These are phyloP conservation scores for Dendrobium catenatum DNA, from an alignment of 106 monocot genomes.

Conservation along the genomic window DNA sequence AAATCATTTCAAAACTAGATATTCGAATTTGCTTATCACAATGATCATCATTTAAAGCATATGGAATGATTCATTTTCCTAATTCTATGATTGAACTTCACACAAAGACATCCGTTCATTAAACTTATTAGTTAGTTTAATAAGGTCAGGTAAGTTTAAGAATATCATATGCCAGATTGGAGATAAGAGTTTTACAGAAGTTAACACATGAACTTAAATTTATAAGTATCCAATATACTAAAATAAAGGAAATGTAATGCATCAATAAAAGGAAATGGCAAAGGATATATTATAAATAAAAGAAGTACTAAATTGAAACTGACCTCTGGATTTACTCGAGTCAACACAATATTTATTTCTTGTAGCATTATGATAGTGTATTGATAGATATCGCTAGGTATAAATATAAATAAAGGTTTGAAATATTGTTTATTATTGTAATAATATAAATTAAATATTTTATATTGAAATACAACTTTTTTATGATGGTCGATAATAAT, in stretches of 20 bases:
- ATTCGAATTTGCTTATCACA: no score
- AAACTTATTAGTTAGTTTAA: not conserved
- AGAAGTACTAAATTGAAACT: not conserved
- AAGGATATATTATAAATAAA: not conserved
- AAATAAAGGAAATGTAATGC: not conserved
- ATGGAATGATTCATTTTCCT: not conserved
- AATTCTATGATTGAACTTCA: not conserved
- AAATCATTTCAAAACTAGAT: no score
- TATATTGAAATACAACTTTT: no score
- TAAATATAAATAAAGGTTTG: no score
- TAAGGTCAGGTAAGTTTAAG: not conserved
- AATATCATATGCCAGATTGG: not conserved
- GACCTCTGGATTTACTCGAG: conserved; percentile 92
- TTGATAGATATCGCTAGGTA: no score
- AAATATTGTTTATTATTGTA: no score
- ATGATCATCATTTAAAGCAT: not conserved
- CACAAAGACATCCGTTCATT: not conserved
- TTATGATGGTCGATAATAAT: no score
- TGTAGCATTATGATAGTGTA: conserved; percentile 55
- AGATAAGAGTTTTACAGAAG: not conserved
- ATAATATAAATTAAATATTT: no score
- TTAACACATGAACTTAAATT: not conserved
- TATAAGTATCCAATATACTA: not conserved
- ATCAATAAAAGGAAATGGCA: not conserved
- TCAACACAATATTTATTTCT: conserved; percentile 68